Percentiles rank a stretch among this genome's conserved stretches.
These are phyloP conservation scores for Alloascoidea hylecoeti DNA, from an alignment of 805 yeast genomes.

Conservation along the genomic window DNA sequence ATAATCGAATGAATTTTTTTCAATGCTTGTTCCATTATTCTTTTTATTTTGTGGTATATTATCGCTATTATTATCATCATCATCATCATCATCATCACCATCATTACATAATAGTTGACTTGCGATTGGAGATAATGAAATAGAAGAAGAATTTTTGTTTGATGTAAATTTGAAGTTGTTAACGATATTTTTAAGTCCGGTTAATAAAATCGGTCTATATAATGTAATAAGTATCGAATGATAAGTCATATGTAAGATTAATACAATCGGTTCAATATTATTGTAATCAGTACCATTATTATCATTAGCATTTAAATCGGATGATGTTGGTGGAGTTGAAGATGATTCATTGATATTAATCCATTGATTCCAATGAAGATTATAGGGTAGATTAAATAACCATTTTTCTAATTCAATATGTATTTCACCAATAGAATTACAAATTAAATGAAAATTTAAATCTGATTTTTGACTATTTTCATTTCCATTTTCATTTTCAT, in stretches of 20 bases:
- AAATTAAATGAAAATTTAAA: neutral
- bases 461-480: neutral
- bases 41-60: neutral
- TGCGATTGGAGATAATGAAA: neutral
- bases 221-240: neutral
- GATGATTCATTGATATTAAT: neutral
- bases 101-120: neutral
- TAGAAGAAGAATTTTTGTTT: too few species aligned
- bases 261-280: slow-evolving; percentile 1
- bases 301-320: neutral
- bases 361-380: slow-evolving; percentile 1
- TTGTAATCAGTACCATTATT: neutral
- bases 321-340: neutral
- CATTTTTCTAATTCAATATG: slow-evolving; percentile 1
- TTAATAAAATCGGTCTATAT: neutral
- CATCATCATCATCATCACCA: neutral
- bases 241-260: neutral
- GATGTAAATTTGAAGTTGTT: too few species aligned
- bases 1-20: neutral
- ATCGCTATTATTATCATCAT: too few species aligned
- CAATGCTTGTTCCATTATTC: neutral
- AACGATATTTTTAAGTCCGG: neutral
- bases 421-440: neutral
- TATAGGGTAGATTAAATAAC: neutral
- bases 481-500: too few species aligned